phyloP scores from a whole-genome alignment of 2,329 filamentous ascomycete genomes.

The Westerdykella sp. region DNA sequence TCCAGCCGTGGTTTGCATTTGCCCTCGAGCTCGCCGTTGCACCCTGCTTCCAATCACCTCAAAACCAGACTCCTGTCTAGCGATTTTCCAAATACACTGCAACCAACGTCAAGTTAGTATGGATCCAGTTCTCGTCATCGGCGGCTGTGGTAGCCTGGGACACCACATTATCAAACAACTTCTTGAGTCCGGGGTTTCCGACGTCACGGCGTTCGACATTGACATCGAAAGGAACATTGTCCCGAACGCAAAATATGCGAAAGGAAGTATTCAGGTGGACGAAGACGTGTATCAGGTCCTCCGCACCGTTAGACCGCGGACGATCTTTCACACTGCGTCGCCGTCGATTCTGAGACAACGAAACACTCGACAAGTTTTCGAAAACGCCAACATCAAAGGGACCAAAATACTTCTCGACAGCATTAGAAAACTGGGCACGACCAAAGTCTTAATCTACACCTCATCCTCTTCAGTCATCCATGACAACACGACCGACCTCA shows the following conservation, averaged over 20 bases:
- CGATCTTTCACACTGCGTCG: not conserved
- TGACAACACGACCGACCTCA: slow-evolving; percentile 10
- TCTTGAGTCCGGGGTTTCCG: slow-evolving; percentile 4
- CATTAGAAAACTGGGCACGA: not conserved
- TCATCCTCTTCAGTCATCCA: slow-evolving; percentile 15
- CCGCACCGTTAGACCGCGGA: not conserved
- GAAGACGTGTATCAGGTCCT: not conserved
- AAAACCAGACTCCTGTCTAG: no score
- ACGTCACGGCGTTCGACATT: slow-evolving; percentile 9
- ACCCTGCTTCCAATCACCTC: no score
- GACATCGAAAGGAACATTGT: slow-evolving; percentile 7
- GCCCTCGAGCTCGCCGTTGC: no score
- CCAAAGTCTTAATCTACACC: slow-evolving; percentile 14
- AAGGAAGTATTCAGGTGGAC: slow-evolving; percentile 4
- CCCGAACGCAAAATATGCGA: slow-evolving; percentile 4
- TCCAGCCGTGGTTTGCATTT: no score
- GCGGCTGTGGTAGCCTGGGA: slow-evolving; percentile 15
- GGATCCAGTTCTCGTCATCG: slow-evolving; percentile 11
- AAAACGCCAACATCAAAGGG: not conserved
- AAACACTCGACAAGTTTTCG: slow-evolving; percentile 1
- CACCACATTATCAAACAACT: slow-evolving; percentile 13
- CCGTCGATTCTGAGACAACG: not conserved
- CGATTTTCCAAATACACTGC: no score
- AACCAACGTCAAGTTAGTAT: not conserved
- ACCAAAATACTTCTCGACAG: slow-evolving; percentile 6